These are phyloP conservation scores for Candolleomyces aberdarensis DNA, from an alignment of 768 basidiomycete species.

Conservation along the genomic window DNA sequence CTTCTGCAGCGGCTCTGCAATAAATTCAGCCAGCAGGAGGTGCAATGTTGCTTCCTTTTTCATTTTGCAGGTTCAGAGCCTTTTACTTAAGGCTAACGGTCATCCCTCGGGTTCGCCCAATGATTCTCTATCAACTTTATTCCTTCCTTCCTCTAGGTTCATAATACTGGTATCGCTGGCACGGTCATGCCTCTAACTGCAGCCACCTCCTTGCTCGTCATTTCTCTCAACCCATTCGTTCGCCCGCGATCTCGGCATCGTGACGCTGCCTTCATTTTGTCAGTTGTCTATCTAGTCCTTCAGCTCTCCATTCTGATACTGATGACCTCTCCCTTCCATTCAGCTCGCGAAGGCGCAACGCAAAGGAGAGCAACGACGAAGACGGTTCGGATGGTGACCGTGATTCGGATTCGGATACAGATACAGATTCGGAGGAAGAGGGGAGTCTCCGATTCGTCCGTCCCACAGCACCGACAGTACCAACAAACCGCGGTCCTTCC, in stretches of 20 bases:
- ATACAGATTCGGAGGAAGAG: constrained; percentile 7
- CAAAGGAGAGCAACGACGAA: neutral
- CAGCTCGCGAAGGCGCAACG: neutral
- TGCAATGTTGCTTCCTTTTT: neutral
- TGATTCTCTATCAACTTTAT: neutral
- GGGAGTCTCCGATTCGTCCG: constrained; percentile 1
- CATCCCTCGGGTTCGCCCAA: constrained; percentile 1
- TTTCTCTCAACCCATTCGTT: neutral
- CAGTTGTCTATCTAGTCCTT: neutral
- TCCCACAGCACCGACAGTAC: neutral
- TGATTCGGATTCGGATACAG: constrained; percentile 10
- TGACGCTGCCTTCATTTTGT: neutral
- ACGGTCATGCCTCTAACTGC: constrained; percentile 1
- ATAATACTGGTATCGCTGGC: neutral
- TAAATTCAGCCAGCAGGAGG: neutral
- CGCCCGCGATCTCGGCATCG: neutral
- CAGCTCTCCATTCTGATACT: neutral
- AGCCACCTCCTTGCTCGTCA: constrained; percentile 5
- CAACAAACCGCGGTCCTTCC: neutral
- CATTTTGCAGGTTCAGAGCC: neutral
- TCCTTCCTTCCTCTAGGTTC: constrained; percentile 1
- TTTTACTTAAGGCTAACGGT: constrained; percentile 1
- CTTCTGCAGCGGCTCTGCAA: constrained; percentile 2
- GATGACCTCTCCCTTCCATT: neutral
- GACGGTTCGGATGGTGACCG: constrained; percentile 9